phyloP scores from a whole-genome alignment of 257 asterid genomes.

The Misopates orontium region DNA sequence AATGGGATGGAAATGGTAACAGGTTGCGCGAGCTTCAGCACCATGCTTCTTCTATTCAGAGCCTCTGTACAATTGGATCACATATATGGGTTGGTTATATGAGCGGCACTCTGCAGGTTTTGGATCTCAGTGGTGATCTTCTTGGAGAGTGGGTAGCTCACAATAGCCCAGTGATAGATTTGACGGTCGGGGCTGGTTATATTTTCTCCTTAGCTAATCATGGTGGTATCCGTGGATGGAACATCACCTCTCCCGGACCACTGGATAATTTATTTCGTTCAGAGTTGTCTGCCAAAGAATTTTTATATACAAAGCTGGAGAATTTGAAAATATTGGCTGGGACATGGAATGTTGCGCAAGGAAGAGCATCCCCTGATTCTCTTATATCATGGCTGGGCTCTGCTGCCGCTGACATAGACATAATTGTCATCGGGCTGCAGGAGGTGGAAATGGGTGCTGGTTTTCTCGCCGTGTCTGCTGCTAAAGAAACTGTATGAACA shows the following conservation, averaged over 20 bases:
- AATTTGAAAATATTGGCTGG: slow-evolving; percentile 88
- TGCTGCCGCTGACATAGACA: slow-evolving; percentile 68
- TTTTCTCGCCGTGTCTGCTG: slow-evolving; percentile 98
- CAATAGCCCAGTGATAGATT: slow-evolving; percentile 68
- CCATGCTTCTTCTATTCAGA: slow-evolving; percentile 70
- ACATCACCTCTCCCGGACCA: slow-evolving; percentile 80
- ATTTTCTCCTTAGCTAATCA: slow-evolving; percentile 82
- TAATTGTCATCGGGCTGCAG: slow-evolving; percentile 87
- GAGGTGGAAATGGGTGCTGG: slow-evolving; percentile 99
- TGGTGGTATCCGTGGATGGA: slow-evolving; percentile 99
- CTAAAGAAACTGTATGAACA: slow-evolving; percentile 85
- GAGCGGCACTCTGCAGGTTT: slow-evolving; percentile 80
- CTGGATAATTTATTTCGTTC: slow-evolving; percentile 61
- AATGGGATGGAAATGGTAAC: slow-evolving; percentile 91
- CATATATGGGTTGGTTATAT: slow-evolving; percentile 88
- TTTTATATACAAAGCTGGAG: slow-evolving; percentile 72
- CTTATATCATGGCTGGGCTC: slow-evolving; percentile 89
- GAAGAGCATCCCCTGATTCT: slow-evolving; percentile 86
- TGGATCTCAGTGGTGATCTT: slow-evolving; percentile 80
- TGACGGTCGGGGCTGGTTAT: slow-evolving; percentile 70
- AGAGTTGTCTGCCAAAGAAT: slow-evolving; percentile 78
- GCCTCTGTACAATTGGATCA: slow-evolving; percentile 70
- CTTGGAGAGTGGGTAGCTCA: slow-evolving; percentile 92
- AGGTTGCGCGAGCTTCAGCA: slow-evolving; percentile 69
- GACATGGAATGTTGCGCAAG: slow-evolving; percentile 99